Base-by-base conservation (phyloP, 345 rosid species). In the Populus pruinosa region DNA sequence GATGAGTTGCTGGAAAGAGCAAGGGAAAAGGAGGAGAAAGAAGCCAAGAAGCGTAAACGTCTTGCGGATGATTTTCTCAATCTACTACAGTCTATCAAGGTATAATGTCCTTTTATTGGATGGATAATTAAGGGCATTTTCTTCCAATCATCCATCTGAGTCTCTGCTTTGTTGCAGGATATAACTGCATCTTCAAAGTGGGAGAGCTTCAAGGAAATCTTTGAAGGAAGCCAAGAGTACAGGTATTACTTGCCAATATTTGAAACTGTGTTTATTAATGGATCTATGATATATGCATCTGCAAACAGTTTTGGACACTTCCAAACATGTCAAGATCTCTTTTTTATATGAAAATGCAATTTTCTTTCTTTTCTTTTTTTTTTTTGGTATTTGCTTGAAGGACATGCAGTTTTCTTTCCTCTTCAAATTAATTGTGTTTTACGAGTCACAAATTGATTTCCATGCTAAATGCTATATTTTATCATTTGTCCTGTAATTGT, bases 11-110 rank as follows among this genome's bases (percentile, higher is more conserved):
- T 93, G 83, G 96, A 88, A 83, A 96, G 91, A 83, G 92, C 83
- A 41, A 89, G 76, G 85, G 97, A 90, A 81, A 96, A 92, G 83
- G 97, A 92, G 85, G 98, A 91, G 87, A 95, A 92, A 82, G 98
- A 92, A 74, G 94, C 92, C 65, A 91, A 89, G 85, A 96, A 86
- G 80, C 91, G 84, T 75, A 91, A 85, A 77, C 94, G 93, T 71
- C 89, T 90, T 72, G 87, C 84, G 71, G 90, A 90, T 67, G 87
- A 86, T 47, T 85, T 90, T 69, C 86, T 77, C 4, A 79, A 77
- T 78, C 79, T 87, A 13, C 73, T 87, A 67, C 79, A 50, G 36
- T 83, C 90, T 6, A 71, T 82, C 66, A 87, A 85, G 91, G 93
- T 90, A 70, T 20, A 35, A 9, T 29, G 10, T 10, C 6, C 44